Evolutionary conservation across 83 land plant species (phyloP), one percentile per base, ranked within the genome.

Genomic region (Diphasiastrum complanatum): DNA sequence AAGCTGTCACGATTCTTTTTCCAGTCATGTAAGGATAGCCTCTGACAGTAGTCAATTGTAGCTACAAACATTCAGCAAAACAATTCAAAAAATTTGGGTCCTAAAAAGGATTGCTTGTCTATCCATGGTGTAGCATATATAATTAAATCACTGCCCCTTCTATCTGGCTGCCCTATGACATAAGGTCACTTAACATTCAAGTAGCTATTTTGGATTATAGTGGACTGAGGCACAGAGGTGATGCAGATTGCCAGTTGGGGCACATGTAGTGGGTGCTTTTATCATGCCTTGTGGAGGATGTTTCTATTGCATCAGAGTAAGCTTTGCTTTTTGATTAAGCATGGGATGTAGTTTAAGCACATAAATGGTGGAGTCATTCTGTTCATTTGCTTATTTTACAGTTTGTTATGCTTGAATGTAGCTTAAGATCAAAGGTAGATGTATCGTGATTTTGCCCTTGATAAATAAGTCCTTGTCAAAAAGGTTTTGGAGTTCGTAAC

Each of bases 241-340:
- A 14, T 63, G 47, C 80, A 92, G 98, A 71, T 70, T 85, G 67
- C 96, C 98, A 5, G 47, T 92, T 61, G 98, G 98, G 33, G 45
- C 88, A 66, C 96, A 65, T 43, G 91, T 85, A 33, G 85, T 88
- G 46, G 98, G 98, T 58, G 85, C 98, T 31, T 92, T 92, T 49
- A 92, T 92, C 46, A 92, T 92, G 98, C 98, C 98, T 43, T 92
- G 98, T 74, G 98, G 98, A 1, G 87, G 74, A 59, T 92, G 98
- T 61, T 67, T 63, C 76, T 87, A 69, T 61, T 92, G 96, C 76
- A 76, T 78, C n/a, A 88, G 78, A 86, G 98, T 77, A 65, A 31
- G 19, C 35, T 1, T 31, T 18, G 6, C 18, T 18, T n/a, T 43
- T 25, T 25, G 19, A 19, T 54, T 27, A 48, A 56, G 10, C 16